phyloP scores from a whole-genome alignment of 208 protist species.

The Acanthamoeba divionensis region DNA sequence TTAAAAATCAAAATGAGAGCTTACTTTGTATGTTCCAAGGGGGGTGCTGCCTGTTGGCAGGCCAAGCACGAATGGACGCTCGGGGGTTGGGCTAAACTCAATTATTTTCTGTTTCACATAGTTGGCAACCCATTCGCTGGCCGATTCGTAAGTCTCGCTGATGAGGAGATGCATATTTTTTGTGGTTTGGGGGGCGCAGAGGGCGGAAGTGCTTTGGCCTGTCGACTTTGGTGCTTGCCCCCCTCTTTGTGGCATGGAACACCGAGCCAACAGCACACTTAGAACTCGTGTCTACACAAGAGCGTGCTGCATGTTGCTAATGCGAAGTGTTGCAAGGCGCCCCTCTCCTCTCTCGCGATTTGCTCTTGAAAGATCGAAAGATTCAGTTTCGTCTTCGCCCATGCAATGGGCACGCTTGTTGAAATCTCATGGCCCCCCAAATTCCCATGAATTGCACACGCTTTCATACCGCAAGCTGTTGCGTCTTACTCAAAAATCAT shows the following conservation, averaged over 20 bases:
- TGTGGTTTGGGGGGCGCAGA: not conserved
- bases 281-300: too few relatives aligned
- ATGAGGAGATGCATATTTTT: constrained; percentile 90
- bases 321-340: too few relatives aligned
- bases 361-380: too few relatives aligned
- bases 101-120: constrained; percentile 88
- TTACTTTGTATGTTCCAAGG: constrained; percentile 84
- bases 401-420: too few relatives aligned
- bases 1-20: not conserved
- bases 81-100: constrained; percentile 81
- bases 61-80: constrained; percentile 89
- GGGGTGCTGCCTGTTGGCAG: constrained; percentile 90
- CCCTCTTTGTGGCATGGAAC: too few relatives aligned
- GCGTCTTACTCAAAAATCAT: not conserved
- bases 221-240: too few relatives aligned
- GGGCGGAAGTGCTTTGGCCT: not conserved
- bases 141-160: constrained; percentile 76
- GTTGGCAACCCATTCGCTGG: constrained; percentile 81
- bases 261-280: too few relatives aligned
- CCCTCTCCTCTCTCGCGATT: too few relatives aligned
- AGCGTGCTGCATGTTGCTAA: too few relatives aligned
- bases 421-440: too few relatives aligned
- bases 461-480: constrained; percentile 7
- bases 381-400: too few relatives aligned
- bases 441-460: not conserved